Percentiles rank a stretch among this genome's conserved stretches.
phyloP scores from a whole-genome alignment of 306 rosid genomes.

The Vigna hirtella region DNA sequence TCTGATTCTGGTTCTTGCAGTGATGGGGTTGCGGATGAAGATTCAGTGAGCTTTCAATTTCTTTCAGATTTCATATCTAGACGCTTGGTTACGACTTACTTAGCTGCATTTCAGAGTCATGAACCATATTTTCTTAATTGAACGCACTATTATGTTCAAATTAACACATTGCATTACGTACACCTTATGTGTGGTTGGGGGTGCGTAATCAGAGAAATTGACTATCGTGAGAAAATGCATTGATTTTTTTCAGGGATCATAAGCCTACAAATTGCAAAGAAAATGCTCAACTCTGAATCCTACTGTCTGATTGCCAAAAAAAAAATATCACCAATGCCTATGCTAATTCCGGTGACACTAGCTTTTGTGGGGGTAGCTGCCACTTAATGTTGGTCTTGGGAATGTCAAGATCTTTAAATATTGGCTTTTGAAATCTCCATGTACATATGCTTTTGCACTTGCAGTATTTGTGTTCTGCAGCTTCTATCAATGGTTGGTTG shows the following conservation, averaged over 20 bases:
- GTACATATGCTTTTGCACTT: too few species aligned
- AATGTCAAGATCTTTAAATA: constrained; percentile 54
- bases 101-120: not conserved
- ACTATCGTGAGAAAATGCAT: not conserved
- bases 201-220: constrained; percentile 7
- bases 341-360: constrained; percentile 31
- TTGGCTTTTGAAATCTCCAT: constrained; percentile 4
- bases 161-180: constrained; percentile 2
- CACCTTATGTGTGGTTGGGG: constrained; percentile 17
- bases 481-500: too few species aligned
- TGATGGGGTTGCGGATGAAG: constrained; percentile 50
- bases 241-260: constrained; percentile 51
- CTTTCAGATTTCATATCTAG: not conserved
- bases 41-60: constrained; percentile 53
- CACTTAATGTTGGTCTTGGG: constrained; percentile 55
- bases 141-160: not conserved
- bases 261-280: constrained; percentile 41
- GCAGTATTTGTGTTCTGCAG: too few species aligned
- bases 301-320: not conserved
- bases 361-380: not conserved
- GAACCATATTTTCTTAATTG: not conserved
- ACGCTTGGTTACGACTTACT: not conserved
- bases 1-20: constrained; percentile 61
- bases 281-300: constrained; percentile 42
- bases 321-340: constrained; percentile 25